phyloP scores from a whole-genome alignment of 192 early-diverging fungal species.

The Helicostylum pulchrum region DNA sequence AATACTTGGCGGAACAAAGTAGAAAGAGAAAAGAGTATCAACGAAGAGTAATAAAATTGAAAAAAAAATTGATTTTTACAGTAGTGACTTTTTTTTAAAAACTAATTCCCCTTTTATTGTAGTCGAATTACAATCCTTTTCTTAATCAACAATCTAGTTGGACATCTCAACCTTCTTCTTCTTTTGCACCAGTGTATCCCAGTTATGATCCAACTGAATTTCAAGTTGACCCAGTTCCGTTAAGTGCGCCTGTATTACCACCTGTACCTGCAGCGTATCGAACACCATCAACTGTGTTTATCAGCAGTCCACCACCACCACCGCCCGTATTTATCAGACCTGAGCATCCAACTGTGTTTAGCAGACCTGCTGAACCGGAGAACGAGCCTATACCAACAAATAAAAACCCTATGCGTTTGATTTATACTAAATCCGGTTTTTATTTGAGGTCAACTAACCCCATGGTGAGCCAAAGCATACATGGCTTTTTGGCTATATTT shows the following conservation, averaged over 20 bases:
- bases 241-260: slow-evolving; percentile 11
- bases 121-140: background rate
- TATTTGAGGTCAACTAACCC: slow-evolving; percentile 13
- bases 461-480: slow-evolving; percentile 1
- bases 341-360: background rate
- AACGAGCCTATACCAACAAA: background rate
- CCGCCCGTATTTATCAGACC: too few species aligned
- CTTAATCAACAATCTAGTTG: background rate
- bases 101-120: background rate
- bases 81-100: too few species aligned
- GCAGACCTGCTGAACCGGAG: background rate
- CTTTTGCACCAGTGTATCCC: slow-evolving; percentile 3
- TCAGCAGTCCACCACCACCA: too few species aligned
- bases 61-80: too few species aligned
- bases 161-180: background rate
- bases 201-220: slow-evolving; percentile 12
- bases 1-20: background rate
- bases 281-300: too few species aligned
- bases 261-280: slow-evolving; percentile 5
- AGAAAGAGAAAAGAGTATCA: background rate
- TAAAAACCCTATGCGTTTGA: slow-evolving; percentile 10
- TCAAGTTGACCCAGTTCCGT: slow-evolving; percentile 8
- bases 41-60: background rate
- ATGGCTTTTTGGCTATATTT: slow-evolving; percentile 21
- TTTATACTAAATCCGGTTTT: slow-evolving; percentile 30